Evolutionary conservation across 345 rosid genomes (phyloP).

Genomic region (Limnanthes douglasii): DNA sequence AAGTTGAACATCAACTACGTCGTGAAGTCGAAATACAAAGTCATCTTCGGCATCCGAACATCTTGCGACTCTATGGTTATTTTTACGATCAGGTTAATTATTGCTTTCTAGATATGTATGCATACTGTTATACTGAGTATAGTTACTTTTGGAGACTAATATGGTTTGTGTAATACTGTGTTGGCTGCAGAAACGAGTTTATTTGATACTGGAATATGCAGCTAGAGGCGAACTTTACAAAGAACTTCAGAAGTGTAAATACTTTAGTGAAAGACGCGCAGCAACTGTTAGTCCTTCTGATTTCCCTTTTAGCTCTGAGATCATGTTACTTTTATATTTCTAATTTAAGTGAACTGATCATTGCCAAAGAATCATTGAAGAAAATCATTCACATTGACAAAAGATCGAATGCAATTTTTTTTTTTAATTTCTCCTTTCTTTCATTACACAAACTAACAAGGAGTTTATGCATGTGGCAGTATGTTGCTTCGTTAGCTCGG

Average conservation of each 20-base stretch:
- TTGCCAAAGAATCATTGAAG: too few relatives aligned
- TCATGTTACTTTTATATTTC: too few relatives aligned
- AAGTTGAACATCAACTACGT: conserved; percentile 92
- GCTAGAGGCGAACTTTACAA: conserved; percentile 92
- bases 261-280: conserved; percentile 89
- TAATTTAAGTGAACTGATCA: too few relatives aligned
- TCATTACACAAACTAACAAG: too few relatives aligned
- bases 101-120: too few relatives aligned
- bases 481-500: conserved; percentile 92
- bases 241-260: conserved; percentile 86
- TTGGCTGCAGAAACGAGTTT: conserved; percentile 74
- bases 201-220: conserved; percentile 87
- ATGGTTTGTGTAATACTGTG: neutral
- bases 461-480: too few relatives aligned
- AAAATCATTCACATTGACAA: too few relatives aligned
- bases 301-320: too few relatives aligned
- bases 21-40: conserved; percentile 97
- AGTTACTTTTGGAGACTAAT: neutral
- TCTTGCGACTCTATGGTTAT: conserved; percentile 83
- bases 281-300: conserved; percentile 56
- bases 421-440: too few relatives aligned
- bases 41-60: conserved; percentile 87
- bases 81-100: conserved; percentile 77
- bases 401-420: too few relatives aligned
- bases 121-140: neutral